These are phyloP conservation scores for Pelargonium australe DNA, from an alignment of 441 rosid species.

Conservation along the genomic window DNA sequence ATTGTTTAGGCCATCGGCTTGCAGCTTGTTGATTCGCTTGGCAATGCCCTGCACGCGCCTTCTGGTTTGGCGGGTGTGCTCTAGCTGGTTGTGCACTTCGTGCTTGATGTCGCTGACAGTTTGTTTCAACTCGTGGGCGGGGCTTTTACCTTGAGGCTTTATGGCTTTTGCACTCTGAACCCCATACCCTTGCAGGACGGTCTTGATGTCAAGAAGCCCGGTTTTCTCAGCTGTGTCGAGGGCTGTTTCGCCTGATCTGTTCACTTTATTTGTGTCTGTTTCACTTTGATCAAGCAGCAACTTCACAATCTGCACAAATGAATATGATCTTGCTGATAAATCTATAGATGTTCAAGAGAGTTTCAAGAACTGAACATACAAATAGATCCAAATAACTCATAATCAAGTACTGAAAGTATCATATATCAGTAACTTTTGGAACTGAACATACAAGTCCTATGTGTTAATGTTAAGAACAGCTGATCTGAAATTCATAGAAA, in stretches of 20 bases:
- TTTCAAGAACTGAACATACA: not conserved
- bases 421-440: too few species aligned
- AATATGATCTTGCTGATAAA: too few species aligned
- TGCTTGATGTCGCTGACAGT: slow-evolving; percentile 25
- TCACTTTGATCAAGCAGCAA: slow-evolving; percentile 15
- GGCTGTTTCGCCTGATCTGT: slow-evolving; percentile 18
- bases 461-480: too few species aligned
- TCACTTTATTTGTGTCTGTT: slow-evolving; percentile 15
- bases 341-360: not conserved
- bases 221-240: slow-evolving; percentile 19
- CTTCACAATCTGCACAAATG: slow-evolving; percentile 21
- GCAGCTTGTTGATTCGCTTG: slow-evolving; percentile 24
- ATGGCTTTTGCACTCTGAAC: slow-evolving; percentile 22
- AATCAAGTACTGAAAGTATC: too few species aligned
- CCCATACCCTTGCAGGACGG: slow-evolving; percentile 18
- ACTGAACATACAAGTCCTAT: too few species aligned
- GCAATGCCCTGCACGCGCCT: slow-evolving; percentile 22
- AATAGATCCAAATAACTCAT: too few species aligned
- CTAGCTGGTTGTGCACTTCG: slow-evolving; percentile 25
- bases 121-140: slow-evolving; percentile 22
- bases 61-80: slow-evolving; percentile 26
- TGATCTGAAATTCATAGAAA: too few species aligned
- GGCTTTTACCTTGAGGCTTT: slow-evolving; percentile 8
- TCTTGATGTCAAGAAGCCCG: slow-evolving; percentile 5
- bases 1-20: slow-evolving; percentile 24